Conservation (phyloP, 1,284 basidiomycete genomes). For the Apiotrichum brassicae region DNA sequence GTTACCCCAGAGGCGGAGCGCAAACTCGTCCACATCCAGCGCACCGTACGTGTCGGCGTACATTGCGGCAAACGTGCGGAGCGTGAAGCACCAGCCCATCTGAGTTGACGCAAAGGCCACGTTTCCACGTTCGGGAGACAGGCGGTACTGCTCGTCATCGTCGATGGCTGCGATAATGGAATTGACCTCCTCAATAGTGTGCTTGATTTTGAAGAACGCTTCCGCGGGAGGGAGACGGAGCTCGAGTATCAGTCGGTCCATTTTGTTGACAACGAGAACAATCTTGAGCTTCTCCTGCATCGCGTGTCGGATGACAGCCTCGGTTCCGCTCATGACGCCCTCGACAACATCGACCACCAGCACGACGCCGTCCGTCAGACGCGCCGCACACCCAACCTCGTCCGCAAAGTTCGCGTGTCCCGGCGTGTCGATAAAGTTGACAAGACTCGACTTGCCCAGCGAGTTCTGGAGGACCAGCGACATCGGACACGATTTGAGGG, state of each 20-base stretch:
- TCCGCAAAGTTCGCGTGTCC: constrained; percentile 98
- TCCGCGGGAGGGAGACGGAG: constrained; percentile 91
- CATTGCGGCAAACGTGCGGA: constrained; percentile 90
- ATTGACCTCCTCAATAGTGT: constrained; percentile 98
- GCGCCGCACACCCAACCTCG: constrained; percentile 82
- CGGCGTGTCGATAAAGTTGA: constrained; percentile 95
- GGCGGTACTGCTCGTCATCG: constrained; percentile 73
- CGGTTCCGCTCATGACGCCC: constrained; percentile 89
- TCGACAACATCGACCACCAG: constrained; percentile 94
- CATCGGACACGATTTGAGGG: constrained; percentile 95
- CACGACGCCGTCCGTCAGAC: constrained; percentile 87
- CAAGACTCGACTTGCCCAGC: constrained; percentile 81
- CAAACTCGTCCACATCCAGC: constrained; percentile 55
- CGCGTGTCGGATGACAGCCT: constrained; percentile 76
- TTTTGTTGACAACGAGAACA: constrained; percentile 93
- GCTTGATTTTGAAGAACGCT: constrained; percentile 98
- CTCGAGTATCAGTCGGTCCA: constrained; percentile 94
- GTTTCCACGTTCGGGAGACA: constrained; percentile 93
- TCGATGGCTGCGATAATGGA: constrained; percentile 87
- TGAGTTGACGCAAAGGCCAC: constrained; percentile 96
- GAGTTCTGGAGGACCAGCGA: constrained; percentile 85
- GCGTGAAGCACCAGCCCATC: constrained; percentile 96
- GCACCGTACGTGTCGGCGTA: constrained; percentile 75
- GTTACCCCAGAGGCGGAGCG: constrained; percentile 93
- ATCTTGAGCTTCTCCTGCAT: constrained; percentile 84